These are phyloP conservation scores for Ascochyta fabae DNA, from an alignment of 2,329 filamentous ascomycete species.

Conservation along the genomic window DNA sequence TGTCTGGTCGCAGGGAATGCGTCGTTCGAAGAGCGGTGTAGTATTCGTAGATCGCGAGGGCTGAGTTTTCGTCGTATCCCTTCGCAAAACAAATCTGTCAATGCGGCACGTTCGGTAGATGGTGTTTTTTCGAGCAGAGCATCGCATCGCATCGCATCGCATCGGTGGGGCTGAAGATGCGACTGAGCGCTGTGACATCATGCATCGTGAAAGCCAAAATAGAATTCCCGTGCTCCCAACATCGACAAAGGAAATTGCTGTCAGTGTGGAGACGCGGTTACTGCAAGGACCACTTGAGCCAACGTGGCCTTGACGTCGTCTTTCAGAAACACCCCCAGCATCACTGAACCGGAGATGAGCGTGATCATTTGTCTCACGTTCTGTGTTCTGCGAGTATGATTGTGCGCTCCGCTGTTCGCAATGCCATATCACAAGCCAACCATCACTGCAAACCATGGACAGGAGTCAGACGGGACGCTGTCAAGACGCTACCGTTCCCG, in stretches of 20 bases:
- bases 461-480: neutral
- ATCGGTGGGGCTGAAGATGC: conserved; percentile 7
- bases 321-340: neutral
- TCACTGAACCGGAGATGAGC: conserved; percentile 1
- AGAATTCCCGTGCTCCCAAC: conserved; percentile 6
- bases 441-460: neutral
- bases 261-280: conserved; percentile 29
- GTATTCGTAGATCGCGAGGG: conserved; percentile 2
- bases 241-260: conserved; percentile 21
- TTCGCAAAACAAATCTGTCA: neutral
- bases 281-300: conserved; percentile 17
- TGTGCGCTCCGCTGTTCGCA: neutral
- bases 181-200: conserved; percentile 30
- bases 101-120: neutral
- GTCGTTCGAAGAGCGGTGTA: conserved; percentile 22
- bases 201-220: conserved; percentile 27
- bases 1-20: neutral
- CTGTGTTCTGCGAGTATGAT: neutral
- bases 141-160: conserved; percentile 1
- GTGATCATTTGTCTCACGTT: neutral
- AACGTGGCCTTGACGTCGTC: conserved; percentile 12
- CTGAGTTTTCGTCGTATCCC: neutral
- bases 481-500: neutral
- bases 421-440: neutral
- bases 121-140: neutral